Conservation (phyloP, 768 basidiomycete species). For the Amanita brunnescens region DNA sequence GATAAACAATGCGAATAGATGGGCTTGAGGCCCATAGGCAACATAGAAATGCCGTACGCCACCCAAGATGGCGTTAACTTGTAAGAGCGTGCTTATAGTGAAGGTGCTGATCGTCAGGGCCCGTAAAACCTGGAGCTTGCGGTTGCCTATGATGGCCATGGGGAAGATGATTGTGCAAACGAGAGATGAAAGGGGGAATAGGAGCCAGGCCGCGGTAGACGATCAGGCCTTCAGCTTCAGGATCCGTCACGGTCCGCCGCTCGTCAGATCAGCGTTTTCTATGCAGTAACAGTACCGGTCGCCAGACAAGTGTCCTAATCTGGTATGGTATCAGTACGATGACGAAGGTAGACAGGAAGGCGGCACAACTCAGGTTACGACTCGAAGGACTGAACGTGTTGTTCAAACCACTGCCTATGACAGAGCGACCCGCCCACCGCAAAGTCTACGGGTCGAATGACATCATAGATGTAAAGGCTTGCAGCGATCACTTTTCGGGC, state of each 20-base stretch:
- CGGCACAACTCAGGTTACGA: not conserved
- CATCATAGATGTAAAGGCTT: not conserved
- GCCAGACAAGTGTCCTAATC: too few species aligned
- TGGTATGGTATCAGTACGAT: not conserved
- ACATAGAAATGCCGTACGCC: not conserved
- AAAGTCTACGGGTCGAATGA: not conserved
- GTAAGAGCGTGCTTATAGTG: not conserved
- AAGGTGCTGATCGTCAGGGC: not conserved
- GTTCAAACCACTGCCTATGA: not conserved
- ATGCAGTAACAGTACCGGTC: too few species aligned
- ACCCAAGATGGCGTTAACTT: not conserved
- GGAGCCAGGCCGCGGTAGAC: not conserved
- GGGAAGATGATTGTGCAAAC: not conserved
- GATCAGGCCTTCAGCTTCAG: too few species aligned
- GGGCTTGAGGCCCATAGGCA: conserved; percentile 4
- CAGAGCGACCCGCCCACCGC: not conserved
- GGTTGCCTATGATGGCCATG: conserved; percentile 2
- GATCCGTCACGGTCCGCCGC: not conserved
- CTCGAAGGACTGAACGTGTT: not conserved
- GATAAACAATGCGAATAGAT: conserved; percentile 1
- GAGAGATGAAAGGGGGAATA: not conserved
- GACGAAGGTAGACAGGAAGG: not conserved
- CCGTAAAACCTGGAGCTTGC: not conserved
- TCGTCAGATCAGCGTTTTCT: not conserved
- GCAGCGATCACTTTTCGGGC: not conserved